Base-by-base conservation (phyloP, 2,329 filamentous ascomycete species). In the Ilyonectria robusta region DNA sequence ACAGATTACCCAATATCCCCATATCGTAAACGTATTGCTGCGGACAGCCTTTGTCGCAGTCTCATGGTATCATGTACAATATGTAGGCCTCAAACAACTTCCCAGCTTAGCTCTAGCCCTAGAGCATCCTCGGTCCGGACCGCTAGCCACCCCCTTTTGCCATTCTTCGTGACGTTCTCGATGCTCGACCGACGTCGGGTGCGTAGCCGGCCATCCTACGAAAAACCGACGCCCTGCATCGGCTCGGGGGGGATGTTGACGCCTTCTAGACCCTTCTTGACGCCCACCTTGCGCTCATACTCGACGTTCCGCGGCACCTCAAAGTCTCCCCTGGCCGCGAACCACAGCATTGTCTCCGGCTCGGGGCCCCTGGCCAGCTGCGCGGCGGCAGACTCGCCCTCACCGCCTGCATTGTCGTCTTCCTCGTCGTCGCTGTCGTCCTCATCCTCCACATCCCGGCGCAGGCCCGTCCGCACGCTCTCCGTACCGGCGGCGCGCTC, bases 381-480 rank as follows among this genome's bases (percentile, higher is more conserved):
- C 17, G 59, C 59, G n/a, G 60, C 35, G 2, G 48, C 56, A 6
- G 70, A 40, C 72, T 72, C 42, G 26, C 58, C 66, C 58, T 72
- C 42, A 31, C 66, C 60, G 56, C 62, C 54, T 5, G 47, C 59
- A 15, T 69, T 67, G 1, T 74, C 64, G 5, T 82, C 81, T 0
- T 79, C 74, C 4, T 88, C 88, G 0, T 88, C 87, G 0, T 89
- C 89, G 0, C 87, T 85, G 1, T 91, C 89, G 2, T 88, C 82
- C 1, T 85, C 84, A 23, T 86, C 84, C 55, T 86, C 85, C 13
- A 89, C 74, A 3, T 80, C 84, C 71, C 88, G 85, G 76, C 80
- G 86, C 76, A 96, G 79, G 0, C 93, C 93, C 0, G 93, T 95
- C 42, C 90, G 86, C 51, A 95, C 91, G 72, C 89, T 91, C 75